Conservation (phyloP, 768 basidiomycete genomes). For the Paxillus ammoniavirescens region DNA sequence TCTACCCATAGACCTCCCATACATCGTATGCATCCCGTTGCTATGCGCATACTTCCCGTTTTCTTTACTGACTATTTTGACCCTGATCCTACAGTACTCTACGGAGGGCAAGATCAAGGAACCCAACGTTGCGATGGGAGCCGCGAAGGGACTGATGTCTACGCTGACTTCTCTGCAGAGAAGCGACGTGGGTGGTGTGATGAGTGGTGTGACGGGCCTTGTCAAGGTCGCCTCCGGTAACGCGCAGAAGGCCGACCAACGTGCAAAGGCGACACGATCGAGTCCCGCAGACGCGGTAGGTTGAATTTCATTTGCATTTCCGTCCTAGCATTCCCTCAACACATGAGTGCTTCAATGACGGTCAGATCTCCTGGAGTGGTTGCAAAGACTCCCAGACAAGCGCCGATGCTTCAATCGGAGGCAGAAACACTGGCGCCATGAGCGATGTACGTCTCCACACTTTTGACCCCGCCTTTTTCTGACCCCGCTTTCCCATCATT, state of each 20-base stretch:
- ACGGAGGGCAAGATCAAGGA: constrained; percentile 96
- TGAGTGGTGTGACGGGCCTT: constrained; percentile 71
- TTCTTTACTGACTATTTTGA: neutral
- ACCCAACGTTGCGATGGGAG: constrained; percentile 84
- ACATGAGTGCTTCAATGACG: neutral
- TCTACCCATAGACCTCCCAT: constrained; percentile 56
- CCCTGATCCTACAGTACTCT: constrained; percentile 59
- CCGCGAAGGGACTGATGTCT: constrained; percentile 81
- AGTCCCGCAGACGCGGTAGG: constrained; percentile 85
- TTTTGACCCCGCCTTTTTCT: neutral
- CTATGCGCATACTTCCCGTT: neutral
- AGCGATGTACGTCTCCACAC: constrained; percentile 52
- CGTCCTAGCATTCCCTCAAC: neutral
- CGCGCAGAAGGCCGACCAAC: constrained; percentile 60
- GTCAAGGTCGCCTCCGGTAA: constrained; percentile 72
- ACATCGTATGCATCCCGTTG: constrained; percentile 44
- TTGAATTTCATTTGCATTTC: constrained; percentile 9
- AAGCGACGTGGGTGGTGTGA: constrained; percentile 77
- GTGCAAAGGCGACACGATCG: constrained; percentile 61
- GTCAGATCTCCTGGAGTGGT: constrained; percentile 81
- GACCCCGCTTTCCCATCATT: neutral
- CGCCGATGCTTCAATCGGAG: constrained; percentile 68
- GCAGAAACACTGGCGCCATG: constrained; percentile 76
- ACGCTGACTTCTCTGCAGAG: constrained; percentile 74
- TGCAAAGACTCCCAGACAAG: constrained; percentile 84